A percentile compares a stretch with the other conserved stretches of the same genome.
phyloP scores from a whole-genome alignment of 177 flowering plant species.

The Vitis hybrid region DNA sequence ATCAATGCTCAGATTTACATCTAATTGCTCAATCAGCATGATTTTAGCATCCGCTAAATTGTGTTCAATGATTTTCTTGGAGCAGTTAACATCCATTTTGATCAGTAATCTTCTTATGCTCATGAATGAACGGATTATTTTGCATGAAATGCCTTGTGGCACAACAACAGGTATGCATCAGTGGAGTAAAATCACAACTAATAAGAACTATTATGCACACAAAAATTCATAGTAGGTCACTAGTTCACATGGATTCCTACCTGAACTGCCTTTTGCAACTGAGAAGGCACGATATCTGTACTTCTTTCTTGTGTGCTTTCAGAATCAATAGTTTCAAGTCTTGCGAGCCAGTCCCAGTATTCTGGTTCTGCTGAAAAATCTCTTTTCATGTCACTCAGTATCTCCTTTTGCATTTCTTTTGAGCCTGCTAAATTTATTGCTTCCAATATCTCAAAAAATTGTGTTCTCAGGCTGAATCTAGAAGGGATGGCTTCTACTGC shows the following conservation, averaged over 20 bases:
- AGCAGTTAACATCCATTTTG: too few species aligned
- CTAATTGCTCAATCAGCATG: too few species aligned
- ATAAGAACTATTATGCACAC: neutral
- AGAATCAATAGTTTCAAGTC: slow-evolving; percentile 31
- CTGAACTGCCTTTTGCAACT: slow-evolving; percentile 54
- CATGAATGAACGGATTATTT: too few species aligned
- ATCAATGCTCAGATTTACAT: too few species aligned
- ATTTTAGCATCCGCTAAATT: too few species aligned
- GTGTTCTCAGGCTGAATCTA: slow-evolving; percentile 59
- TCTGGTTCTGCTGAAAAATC: slow-evolving; percentile 69
- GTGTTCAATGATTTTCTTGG: too few species aligned
- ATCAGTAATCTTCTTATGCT: too few species aligned
- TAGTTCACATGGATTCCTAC: slow-evolving; percentile 29
- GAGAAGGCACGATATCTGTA: slow-evolving; percentile 22
- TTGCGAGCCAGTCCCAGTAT: slow-evolving; percentile 96
- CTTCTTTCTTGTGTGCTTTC: slow-evolving; percentile 17
- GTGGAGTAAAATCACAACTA: neutral
- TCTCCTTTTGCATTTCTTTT: slow-evolving; percentile 58
- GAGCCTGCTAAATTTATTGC: slow-evolving; percentile 52
- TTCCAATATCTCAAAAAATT: slow-evolving; percentile 69
- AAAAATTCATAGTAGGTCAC: neutral
- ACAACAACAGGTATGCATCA: neutral
- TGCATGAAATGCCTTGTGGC: neutral
- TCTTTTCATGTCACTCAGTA: slow-evolving; percentile 63
- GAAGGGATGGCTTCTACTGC: slow-evolving; percentile 74